Base-by-base conservation (phyloP, 805 yeast species). In the Sugiyamaella qingdaonensis region DNA sequence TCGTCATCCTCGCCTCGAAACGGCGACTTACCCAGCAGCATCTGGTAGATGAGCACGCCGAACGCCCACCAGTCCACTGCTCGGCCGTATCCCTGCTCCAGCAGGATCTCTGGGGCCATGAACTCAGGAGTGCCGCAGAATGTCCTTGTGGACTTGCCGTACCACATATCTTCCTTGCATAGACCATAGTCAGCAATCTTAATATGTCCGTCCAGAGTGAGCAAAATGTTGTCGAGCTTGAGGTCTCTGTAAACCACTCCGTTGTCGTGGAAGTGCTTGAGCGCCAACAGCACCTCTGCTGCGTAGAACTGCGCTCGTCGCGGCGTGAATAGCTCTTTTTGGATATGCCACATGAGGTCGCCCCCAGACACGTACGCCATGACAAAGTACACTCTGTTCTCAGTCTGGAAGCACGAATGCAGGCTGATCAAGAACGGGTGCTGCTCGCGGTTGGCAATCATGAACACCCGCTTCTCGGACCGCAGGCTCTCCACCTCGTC, bases 31-130 rank as follows among this genome's bases (percentile, higher is more conserved):
- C 97, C 94, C 54, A 94, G 77, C 53, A 94, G 76, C 99, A 94
- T 94, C 71, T 94, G 99, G 70, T 92, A 94, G 59, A 94, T 75
- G 58, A 94, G 77, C 29, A 94, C 98, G 54, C 99, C 99, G 76
- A 91, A 89, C 1, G 99, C 98, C 99, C 99, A 94, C 99, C 99
- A 94, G 72, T 94, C 99, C 51, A 94, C 99, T 37, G 94, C 86
- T 65, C 95, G 82, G 50, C 90, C 94, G 65, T 94, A 94, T 55
- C 84, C 86, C 69, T 91, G 95, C 51, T 94, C 98, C 58, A 88
- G 84, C 65, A 94, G 76, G 60, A 94, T 92, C 70, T 94, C 99
- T 0, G 99, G 99, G 1, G 99, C 99, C 96, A 94, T 94, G 61
- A 94, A 88, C 69, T 94, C 99, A 0, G 99, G 99, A 2, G 99